A percentile compares a stretch with the other conserved stretches of the same genome.
These are phyloP conservation scores for Xylaria sp. DNA, from an alignment of 2,329 filamentous ascomycete species.

Conservation along the genomic window DNA sequence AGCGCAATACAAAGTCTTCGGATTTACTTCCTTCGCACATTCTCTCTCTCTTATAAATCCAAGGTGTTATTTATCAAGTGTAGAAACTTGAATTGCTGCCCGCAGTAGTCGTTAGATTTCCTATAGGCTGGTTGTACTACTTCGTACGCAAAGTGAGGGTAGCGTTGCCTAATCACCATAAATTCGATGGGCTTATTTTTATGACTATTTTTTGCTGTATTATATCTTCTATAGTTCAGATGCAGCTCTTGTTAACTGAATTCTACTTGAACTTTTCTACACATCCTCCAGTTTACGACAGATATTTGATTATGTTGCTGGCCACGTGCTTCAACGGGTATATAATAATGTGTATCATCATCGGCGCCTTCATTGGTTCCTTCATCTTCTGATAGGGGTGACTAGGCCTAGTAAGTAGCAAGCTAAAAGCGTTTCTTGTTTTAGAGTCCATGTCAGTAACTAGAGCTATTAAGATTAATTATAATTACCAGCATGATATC, in stretches of 20 bases:
- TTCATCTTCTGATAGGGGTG: too few relatives aligned
- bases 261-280: neutral
- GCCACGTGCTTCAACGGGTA: too few relatives aligned
- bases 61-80: neutral
- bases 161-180: neutral
- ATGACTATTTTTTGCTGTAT: neutral
- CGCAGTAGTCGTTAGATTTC: neutral
- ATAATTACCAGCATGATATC: too few relatives aligned
- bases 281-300: too few relatives aligned
- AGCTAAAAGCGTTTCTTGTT: too few relatives aligned
- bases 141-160: neutral
- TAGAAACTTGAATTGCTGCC: too few relatives aligned
- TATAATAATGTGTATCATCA: too few relatives aligned
- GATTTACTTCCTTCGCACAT: neutral
- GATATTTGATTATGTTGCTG: too few relatives aligned
- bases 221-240: neutral
- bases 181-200: neutral
- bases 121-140: neutral
- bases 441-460: too few relatives aligned
- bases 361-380: too few relatives aligned
- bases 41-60: neutral
- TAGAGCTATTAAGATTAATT: too few relatives aligned
- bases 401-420: too few relatives aligned
- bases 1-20: neutral
- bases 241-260: neutral